phyloP scores from a whole-genome alignment of 1,284 basidiomycete species.

The Phenoliferia sp. region DNA sequence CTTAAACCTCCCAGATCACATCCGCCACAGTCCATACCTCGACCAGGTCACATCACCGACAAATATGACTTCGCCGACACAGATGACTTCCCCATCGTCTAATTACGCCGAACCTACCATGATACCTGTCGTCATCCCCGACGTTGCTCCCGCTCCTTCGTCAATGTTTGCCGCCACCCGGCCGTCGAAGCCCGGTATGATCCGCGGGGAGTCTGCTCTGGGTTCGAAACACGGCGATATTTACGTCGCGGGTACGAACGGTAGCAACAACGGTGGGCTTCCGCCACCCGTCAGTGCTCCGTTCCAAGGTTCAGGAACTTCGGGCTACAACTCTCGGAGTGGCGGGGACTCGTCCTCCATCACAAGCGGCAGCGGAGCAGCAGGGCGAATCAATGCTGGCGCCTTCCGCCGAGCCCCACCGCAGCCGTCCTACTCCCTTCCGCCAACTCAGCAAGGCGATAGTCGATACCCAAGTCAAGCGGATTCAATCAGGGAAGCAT shows the following conservation, averaged over 20 bases:
- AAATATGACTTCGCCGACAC: too few relatives aligned
- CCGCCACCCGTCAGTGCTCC: not conserved
- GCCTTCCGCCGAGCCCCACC: slow-evolving; percentile 18
- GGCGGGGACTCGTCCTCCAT: not conserved
- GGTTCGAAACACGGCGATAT: slow-evolving; percentile 30
- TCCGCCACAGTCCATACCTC: not conserved
- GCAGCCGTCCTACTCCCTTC: not conserved
- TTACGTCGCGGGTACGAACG: slow-evolving; percentile 2
- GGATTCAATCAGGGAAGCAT: slow-evolving; percentile 8
- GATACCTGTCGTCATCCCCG: not conserved
- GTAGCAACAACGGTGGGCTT: not conserved
- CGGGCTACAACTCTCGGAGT: slow-evolving; percentile 9
- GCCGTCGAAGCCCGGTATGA: slow-evolving; percentile 13
- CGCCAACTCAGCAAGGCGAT: not conserved
- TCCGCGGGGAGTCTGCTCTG: slow-evolving; percentile 15
- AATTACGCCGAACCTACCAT: not conserved
- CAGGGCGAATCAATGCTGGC: slow-evolving; percentile 19
- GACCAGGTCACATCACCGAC: not conserved
- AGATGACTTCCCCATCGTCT: too few relatives aligned
- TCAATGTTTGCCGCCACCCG: not conserved
- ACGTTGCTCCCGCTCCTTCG: not conserved
- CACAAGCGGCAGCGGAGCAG: not conserved
- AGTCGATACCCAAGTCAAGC: not conserved
- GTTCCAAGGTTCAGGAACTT: slow-evolving; percentile 2
- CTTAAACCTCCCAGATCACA: not conserved